Evolutionary conservation across 805 yeast genomes (phyloP), one percentile per base, ranked within the genome.

Genomic region (Yueomyces sp.): DNA sequence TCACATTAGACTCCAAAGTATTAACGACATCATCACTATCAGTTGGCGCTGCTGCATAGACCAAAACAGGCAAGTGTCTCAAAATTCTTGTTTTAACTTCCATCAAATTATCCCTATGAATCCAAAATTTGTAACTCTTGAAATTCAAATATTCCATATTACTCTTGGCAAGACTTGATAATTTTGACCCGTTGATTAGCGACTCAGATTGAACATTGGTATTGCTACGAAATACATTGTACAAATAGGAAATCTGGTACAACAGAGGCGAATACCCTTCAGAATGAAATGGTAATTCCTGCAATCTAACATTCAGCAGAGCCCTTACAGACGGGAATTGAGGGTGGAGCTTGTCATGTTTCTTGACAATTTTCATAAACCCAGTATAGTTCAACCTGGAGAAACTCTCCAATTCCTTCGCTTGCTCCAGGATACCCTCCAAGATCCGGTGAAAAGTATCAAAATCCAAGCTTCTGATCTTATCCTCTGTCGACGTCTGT

Each of bases 91-190:
- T 86, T 67, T 90, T 90, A 44, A 88, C 95, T 66, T 90, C 97
- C 96, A 90, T 88, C 59, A 92, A 61, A 60, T 86, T 84, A 53
- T 92, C 98, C n/a, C 90, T 88, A 61, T 90, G 97, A 39, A 92
- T 74, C 98, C 98, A 90, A 63, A 90, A 90, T 65, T 85, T 86
- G 64, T 81, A 79, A 12, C 85, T 79, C 69, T 80, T 68, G 54
- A 78, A 59, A 41, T 63, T 65, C 34, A 55, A 49, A 36, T 60
- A 60, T 6, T 48, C 9, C 45, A 42, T 45, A 40, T 56, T 56
- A 44, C 68, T 67, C 36, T 53, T 51, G 19, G 50, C 51, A 19
- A 57, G 57, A 36, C 55, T 54, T 28, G 65, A 59, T 28, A 60
- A 42, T 38, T 54, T 55, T 30, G 64, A 69, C 59, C 63, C 69